These are phyloP conservation scores for Colletotrichum tamarilloi DNA, from an alignment of 2,329 filamentous ascomycete genomes.

Conservation along the genomic window DNA sequence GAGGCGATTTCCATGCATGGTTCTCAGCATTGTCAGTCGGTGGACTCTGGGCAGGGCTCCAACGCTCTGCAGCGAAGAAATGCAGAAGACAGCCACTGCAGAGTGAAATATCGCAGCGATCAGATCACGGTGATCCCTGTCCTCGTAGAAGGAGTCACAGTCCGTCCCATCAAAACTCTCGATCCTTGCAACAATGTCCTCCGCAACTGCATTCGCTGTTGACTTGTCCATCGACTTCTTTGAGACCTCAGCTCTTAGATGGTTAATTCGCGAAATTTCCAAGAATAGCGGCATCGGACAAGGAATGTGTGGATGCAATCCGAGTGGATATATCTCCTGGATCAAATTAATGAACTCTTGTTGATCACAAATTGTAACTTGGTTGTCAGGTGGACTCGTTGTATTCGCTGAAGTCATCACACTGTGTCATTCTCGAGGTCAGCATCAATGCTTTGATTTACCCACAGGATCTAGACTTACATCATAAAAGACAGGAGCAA, in stretches of 20 bases:
- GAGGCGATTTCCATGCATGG: constrained; percentile 34
- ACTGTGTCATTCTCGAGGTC: constrained; percentile 35
- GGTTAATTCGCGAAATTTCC: constrained; percentile 49
- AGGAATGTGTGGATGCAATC: constrained; percentile 40
- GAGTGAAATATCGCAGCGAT: constrained; percentile 43
- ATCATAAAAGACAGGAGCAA: constrained; percentile 18
- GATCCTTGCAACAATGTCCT: constrained; percentile 38
- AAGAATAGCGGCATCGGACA: constrained; percentile 46
- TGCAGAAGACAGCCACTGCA: constrained; percentile 48
- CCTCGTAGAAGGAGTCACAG: constrained; percentile 44
- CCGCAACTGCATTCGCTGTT: background rate
- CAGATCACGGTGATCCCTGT: constrained; percentile 40
- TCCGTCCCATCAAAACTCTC: constrained; percentile 42
- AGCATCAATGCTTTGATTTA: background rate
- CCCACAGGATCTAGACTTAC: background rate
- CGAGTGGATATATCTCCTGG: constrained; percentile 36
- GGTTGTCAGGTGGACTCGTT: constrained; percentile 46
- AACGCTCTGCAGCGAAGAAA: constrained; percentile 48
- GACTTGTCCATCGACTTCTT: constrained; percentile 30
- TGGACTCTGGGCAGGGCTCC: constrained; percentile 40
- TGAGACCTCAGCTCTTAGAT: constrained; percentile 43
- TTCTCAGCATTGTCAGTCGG: constrained; percentile 27
- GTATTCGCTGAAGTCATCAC: constrained; percentile 48
- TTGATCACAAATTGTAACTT: constrained; percentile 40
- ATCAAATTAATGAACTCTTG: constrained; percentile 42